Conservation (phyloP, 169 alveolate species). For the Toxoplasma gondii region DNA sequence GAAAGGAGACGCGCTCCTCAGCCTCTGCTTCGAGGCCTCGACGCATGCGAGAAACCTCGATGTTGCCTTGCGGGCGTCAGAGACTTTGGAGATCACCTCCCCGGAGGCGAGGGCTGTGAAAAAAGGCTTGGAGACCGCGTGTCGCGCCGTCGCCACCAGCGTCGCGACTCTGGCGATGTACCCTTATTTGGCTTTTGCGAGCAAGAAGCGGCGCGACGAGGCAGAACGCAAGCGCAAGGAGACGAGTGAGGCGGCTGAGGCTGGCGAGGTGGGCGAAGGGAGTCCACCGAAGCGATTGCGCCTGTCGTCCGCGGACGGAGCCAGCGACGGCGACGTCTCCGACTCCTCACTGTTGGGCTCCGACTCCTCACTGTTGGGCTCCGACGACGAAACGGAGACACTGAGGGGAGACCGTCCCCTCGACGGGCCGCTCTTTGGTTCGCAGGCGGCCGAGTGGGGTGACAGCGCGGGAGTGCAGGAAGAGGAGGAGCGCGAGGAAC, state of each 20-base stretch:
- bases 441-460: not conserved
- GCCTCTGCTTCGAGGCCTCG: slow-evolving; percentile 32
- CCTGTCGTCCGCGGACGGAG: not conserved
- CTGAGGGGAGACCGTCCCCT: not conserved
- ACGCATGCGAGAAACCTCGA: not conserved
- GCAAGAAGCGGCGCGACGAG: not conserved
- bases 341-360: not conserved
- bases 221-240: not conserved
- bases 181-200: not conserved
- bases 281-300: not conserved
- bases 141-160: not conserved
- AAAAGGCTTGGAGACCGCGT: not conserved
- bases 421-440: not conserved
- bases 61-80: not conserved
- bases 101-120: not conserved
- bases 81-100: not conserved
- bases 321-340: not conserved
- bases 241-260: not conserved
- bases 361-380: too few relatives aligned
- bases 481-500: slow-evolving; percentile 10
- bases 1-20: not conserved
- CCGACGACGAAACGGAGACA: not conserved
- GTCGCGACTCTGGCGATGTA: not conserved
- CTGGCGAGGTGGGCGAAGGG: not conserved
- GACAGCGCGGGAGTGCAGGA: not conserved